Base-by-base conservation (phyloP, 2,329 filamentous ascomycete species). In the Aureobasidium sp. region DNA sequence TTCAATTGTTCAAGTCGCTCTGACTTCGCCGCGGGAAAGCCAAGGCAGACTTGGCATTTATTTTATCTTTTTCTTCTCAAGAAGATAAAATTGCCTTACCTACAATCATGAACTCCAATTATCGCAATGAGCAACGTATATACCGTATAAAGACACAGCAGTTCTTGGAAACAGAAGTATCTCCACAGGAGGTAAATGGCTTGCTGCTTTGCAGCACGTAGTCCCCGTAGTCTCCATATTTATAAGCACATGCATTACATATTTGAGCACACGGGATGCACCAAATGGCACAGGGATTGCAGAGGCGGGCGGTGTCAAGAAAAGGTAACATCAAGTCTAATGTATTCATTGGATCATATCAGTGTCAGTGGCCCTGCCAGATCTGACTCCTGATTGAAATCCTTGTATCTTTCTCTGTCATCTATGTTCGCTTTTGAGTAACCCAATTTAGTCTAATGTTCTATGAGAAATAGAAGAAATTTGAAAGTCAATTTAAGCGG, bases 21-120 rank as follows among this genome's bases (percentile, higher is more conserved):
- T 32, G 50, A 41, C 34, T 53, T 53, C 50, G 50, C 50, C 50
- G 50, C 51, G 51, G 51, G 37, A 55, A 32, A 41, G 51, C 51
- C 51, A 41, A 55, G 37, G 12, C 12, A 29, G 34, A 8, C 50
- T 52, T 52, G 34, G 50, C 47, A 10, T 6, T 3, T 4, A 17
- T 3, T 48, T 48, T 29, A 17, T n/a, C 46, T 27, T 48, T 48
- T 48, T 48, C 9, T 15, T 26, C n/a, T 10, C 10, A 6, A 5
- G 29, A 32, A 32, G 29, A 32, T 32, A 32, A 32, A 32, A 32
- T 32, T 8, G 29, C 5, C 29, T 8, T 32, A 8, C 8, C 5
- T 5, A 32, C 20, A 32, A 32, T 8, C 29, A 32, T 8, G 29
- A 20, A 20, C 20, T 20, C 20, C 20, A 20, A 20, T 32, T 32